Conservation (phyloP, 1,139 yeast species). For the Kluyveromyces sp. region DNA sequence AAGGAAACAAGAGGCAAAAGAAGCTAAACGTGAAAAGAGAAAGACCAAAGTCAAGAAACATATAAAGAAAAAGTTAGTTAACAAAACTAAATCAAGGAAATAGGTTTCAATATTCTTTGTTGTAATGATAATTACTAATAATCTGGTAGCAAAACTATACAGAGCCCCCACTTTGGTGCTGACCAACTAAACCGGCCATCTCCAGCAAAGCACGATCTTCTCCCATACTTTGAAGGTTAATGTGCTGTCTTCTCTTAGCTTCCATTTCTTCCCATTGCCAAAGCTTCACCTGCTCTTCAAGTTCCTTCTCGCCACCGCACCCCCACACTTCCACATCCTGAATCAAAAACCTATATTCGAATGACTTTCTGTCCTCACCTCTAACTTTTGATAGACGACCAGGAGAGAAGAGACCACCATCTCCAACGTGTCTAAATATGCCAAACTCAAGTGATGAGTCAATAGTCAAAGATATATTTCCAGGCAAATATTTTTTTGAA, state of each 20-base stretch:
- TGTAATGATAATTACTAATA: neutral
- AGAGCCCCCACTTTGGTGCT: constrained; percentile 58
- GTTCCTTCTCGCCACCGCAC: constrained; percentile 66
- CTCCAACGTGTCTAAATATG: constrained; percentile 60
- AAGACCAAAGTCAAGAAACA: constrained; percentile 89
- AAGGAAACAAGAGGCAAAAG: constrained; percentile 77
- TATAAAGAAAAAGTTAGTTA: constrained; percentile 70
- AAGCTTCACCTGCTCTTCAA: constrained; percentile 63
- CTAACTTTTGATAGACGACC: constrained; percentile 20
- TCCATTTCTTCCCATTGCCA: constrained; percentile 94
- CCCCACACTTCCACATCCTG: constrained; percentile 90
- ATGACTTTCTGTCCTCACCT: constrained; percentile 26
- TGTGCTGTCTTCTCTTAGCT: constrained; percentile 66
- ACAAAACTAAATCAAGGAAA: constrained; percentile 38
- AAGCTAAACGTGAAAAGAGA: constrained; percentile 79
- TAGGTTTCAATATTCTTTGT: constrained; percentile 5
- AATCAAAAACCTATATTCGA: constrained; percentile 64
- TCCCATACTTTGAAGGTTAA: constrained; percentile 56
- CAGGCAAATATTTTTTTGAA: constrained; percentile 39
- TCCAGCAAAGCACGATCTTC: constrained; percentile 85
- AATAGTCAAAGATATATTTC: constrained; percentile 70
- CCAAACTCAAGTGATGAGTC: constrained; percentile 78
- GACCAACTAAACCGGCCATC: constrained; percentile 85
- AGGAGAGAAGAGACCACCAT: constrained; percentile 41
- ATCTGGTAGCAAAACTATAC: constrained; percentile 23